Evolutionary conservation across 1,139 yeast species (phyloP), one percentile per base, ranked within the genome.

Genomic region (Lodderomyces oxycetoniae): DNA sequence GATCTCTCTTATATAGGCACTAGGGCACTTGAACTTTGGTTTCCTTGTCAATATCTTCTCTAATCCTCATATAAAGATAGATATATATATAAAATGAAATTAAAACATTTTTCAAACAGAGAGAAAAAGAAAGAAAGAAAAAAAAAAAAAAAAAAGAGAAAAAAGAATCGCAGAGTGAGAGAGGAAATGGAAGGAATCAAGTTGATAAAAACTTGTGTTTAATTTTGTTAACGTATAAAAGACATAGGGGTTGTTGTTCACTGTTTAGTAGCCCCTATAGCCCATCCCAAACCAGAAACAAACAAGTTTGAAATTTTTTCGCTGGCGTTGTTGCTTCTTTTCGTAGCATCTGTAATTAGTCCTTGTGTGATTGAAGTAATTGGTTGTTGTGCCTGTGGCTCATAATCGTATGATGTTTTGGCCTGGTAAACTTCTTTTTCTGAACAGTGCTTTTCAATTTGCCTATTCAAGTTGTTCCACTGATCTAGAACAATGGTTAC

Each of bases 251-350:
- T 26, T 26, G 4, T 9, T 9, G 23, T 9, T 16, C n/a, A 14
- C 17, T 31, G 26, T 14, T 25, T 31, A 25, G 61, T 66, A 3
- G 83, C 83, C 4, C 83, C 83, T 41, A 77, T 74, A 1, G 82
- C 83, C 83, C 83, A 77, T 2, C 82, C 83, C 30, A 77, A 55
- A 1, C 83, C 82, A 24, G 75, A 65, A 1, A 72, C 79, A 36
- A 77, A 59, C 39, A 77, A 50, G 40, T 67, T 71, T 4, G 77
- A 69, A 5, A 75, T 44, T 46, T 71, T 74, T 36, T 72, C 79
- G 28, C 76, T 57, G 4, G 70, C 70, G 25, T 64, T 63, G 30
- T 50, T 33, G 2, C 66, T 59, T 10, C 63, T 57, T 12, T 49
- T 47, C 10, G 64, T 49, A 6, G 66, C 66, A 30, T 63, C 40